Conservation (phyloP, 139 green algal species). For the Zygnema circumcarinatum region DNA sequence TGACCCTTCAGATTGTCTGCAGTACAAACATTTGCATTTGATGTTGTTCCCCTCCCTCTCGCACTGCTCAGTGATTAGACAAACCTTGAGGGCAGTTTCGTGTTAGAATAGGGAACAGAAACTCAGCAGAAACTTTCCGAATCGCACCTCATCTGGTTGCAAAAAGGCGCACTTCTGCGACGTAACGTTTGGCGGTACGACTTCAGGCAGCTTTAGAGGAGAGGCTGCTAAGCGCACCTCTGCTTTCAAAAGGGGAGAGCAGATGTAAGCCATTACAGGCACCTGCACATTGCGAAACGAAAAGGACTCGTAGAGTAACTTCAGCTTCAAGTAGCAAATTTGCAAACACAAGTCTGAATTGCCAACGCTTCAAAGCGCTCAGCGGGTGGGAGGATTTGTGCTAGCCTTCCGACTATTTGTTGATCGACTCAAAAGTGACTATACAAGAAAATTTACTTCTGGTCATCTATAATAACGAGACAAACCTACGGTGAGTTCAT, state of each 20-base stretch:
- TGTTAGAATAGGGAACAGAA: neutral
- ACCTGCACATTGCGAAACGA: neutral
- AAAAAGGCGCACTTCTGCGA: neutral
- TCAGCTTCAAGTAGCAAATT: neutral
- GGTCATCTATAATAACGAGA: too few relatives aligned
- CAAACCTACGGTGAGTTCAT: too few relatives aligned
- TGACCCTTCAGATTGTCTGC: neutral
- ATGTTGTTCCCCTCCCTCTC: too few relatives aligned
- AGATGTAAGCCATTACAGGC: constrained; percentile 14
- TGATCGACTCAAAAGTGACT: neutral
- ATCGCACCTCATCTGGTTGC: neutral
- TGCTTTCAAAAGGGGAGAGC: neutral
- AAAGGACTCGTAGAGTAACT: neutral
- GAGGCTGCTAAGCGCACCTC: neutral
- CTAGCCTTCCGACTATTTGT: neutral
- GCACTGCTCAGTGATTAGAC: neutral
- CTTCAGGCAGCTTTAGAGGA: neutral
- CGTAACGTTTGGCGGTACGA: neutral
- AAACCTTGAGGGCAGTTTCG: neutral
- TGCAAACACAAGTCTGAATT: neutral
- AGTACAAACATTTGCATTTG: too few relatives aligned
- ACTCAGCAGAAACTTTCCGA: too few relatives aligned
- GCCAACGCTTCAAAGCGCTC: too few relatives aligned
- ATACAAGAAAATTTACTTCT: neutral
- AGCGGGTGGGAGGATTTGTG: neutral